phyloP scores from a whole-genome alignment of 352 stramenopile species.

The Globisporangium paroecandrum region DNA sequence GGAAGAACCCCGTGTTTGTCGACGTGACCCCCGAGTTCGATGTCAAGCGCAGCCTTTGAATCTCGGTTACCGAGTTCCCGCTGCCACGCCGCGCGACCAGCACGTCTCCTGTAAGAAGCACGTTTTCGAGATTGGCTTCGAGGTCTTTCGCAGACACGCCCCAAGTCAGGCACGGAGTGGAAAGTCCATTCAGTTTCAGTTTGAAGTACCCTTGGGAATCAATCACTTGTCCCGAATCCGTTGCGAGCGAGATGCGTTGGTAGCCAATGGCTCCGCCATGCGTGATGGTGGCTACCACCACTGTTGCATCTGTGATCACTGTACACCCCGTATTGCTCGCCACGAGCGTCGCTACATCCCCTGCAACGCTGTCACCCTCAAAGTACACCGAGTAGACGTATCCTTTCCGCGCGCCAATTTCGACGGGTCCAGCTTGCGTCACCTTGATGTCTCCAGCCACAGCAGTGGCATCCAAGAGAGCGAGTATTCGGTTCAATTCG shows the following conservation, averaged over 20 bases:
- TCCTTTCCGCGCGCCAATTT: slow-evolving; percentile 36
- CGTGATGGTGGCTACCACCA: slow-evolving; percentile 40
- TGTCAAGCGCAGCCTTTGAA: slow-evolving; percentile 69
- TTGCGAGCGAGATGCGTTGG: slow-evolving; percentile 77
- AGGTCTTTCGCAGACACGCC: slow-evolving; percentile 45
- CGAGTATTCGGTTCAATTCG: slow-evolving; percentile 24
- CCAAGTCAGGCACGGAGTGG: slow-evolving; percentile 55
- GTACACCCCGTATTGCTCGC: slow-evolving; percentile 25
- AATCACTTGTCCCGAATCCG: slow-evolving; percentile 68
- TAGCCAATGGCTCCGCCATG: slow-evolving; percentile 81
- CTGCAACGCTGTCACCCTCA: slow-evolving; percentile 66
- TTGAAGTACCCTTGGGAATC: slow-evolving; percentile 59
- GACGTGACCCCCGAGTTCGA: slow-evolving; percentile 59
- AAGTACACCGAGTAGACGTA: slow-evolving; percentile 95
- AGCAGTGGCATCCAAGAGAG: slow-evolving; percentile 24
- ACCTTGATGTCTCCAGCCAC: slow-evolving; percentile 47
- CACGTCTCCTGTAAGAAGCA: slow-evolving; percentile 40
- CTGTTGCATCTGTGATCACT: slow-evolving; percentile 23
- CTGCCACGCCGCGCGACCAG: slow-evolving; percentile 57
- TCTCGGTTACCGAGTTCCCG: slow-evolving; percentile 56
- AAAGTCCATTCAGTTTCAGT: slow-evolving; percentile 23
- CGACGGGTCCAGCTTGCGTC: slow-evolving; percentile 39
- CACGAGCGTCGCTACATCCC: slow-evolving; percentile 68
- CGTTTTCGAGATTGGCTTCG: slow-evolving; percentile 38
- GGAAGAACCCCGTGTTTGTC: slow-evolving; percentile 45